Conservation (phyloP, 345 rosid species). For the Citrus glauca region DNA sequence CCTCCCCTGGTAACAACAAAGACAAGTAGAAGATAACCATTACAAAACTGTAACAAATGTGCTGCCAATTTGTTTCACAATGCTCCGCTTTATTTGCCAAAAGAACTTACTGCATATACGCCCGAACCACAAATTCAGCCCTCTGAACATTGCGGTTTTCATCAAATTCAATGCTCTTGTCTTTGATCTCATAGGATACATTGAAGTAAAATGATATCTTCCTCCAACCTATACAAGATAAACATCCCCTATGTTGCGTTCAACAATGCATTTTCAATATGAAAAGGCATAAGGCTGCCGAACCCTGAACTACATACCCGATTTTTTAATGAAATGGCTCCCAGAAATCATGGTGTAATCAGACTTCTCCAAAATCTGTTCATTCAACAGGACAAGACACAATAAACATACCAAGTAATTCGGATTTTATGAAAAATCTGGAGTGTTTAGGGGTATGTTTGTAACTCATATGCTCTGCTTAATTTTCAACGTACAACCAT, state of each 20-base stretch:
- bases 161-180: conserved; percentile 85
- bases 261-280: neutral
- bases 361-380: conserved; percentile 85
- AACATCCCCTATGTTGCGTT: conserved; percentile 10
- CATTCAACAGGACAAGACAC: conserved; percentile 8
- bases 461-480: neutral
- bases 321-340: conserved; percentile 76
- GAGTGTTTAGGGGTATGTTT: neutral
- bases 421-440: neutral
- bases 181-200: conserved; percentile 80
- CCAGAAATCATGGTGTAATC: conserved; percentile 91
- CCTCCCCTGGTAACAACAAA: conserved; percentile 48
- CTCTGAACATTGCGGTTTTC: conserved; percentile 88
- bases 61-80: neutral
- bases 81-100: neutral
- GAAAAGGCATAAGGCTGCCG: neutral
- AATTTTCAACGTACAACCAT: neutral
- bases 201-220: conserved; percentile 93
- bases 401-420: neutral
- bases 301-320: conserved; percentile 45
- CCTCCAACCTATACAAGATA: conserved; percentile 77
- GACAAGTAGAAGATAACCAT: neutral
- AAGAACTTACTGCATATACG: conserved; percentile 78
- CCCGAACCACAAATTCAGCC: conserved; percentile 85
- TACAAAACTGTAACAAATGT: neutral